Evolutionary conservation across 2,329 filamentous ascomycete species (phyloP).

Genomic region (Beauveria scarabaeidicola): DNA sequence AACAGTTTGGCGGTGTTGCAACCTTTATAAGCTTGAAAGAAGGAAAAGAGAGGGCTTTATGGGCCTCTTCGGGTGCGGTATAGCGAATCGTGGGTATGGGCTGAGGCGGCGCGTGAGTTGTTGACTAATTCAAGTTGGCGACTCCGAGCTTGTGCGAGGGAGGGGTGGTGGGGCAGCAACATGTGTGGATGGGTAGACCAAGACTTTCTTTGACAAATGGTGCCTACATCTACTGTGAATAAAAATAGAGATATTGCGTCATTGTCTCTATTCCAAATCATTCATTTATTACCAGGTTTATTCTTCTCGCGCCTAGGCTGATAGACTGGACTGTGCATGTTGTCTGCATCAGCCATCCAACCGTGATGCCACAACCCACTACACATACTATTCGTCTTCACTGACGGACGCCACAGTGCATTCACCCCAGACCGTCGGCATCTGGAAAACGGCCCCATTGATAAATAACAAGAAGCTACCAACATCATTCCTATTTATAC

Average conservation of each 20-base stretch:
- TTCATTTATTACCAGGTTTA: background rate
- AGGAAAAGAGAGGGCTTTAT: constrained; percentile 8
- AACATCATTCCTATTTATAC: background rate
- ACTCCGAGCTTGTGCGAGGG: constrained; percentile 3
- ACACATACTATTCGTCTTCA: no score
- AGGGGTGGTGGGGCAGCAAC: constrained; percentile 8
- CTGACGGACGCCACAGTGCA: background rate
- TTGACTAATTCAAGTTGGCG: constrained; percentile 9
- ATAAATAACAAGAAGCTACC: background rate
- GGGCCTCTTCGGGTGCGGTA: background rate
- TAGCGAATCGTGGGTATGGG: constrained; percentile 1
- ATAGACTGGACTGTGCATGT: no score
- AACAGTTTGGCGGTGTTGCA: constrained; percentile 72
- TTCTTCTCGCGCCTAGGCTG: background rate
- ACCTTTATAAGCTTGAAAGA: background rate
- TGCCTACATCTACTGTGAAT: background rate
- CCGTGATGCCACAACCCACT: background rate
- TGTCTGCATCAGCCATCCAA: no score
- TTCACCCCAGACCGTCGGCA: background rate
- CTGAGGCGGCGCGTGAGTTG: background rate
- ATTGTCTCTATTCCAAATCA: background rate
- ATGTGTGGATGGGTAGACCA: background rate
- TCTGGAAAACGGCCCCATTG: background rate
- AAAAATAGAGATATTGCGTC: background rate
- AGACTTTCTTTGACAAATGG: background rate